Percentiles rank a stretch among this genome's conserved stretches.
These are phyloP conservation scores for Ophiosphaerella herpotricha DNA, from an alignment of 2,329 filamentous ascomycete genomes.

Conservation along the genomic window DNA sequence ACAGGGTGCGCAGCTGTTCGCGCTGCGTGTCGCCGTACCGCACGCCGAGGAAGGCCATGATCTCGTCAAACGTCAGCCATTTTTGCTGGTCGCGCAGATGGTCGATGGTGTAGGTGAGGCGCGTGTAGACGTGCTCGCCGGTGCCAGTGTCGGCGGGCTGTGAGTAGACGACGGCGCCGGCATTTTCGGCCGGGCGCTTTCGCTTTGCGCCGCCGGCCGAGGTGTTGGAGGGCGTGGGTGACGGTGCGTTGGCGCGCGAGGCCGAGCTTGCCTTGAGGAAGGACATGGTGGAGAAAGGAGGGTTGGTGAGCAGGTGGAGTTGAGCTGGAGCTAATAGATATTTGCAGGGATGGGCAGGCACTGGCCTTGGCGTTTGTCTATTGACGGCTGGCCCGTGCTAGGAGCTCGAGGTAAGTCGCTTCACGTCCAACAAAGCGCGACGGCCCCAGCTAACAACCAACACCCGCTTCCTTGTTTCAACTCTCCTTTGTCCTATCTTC, in stretches of 20 bases:
- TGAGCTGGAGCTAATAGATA: background rate
- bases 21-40: conserved; percentile 63
- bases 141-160: conserved; percentile 77
- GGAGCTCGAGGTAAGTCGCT: conserved; percentile 2
- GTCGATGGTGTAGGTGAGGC: conserved; percentile 84
- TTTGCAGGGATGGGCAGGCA: conserved; percentile 6
- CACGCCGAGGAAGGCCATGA: conserved; percentile 80
- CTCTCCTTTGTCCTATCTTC: conserved; percentile 32
- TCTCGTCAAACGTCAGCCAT: conserved; percentile 72
- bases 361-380: too few relatives aligned
- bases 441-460: conserved; percentile 5
- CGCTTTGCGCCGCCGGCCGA: conserved; percentile 52
- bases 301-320: conserved; percentile 5
- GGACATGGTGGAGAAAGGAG: conserved; percentile 33
- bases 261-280: conserved; percentile 38
- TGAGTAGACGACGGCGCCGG: conserved; percentile 65
- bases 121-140: conserved; percentile 80
- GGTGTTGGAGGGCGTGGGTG: conserved; percentile 58
- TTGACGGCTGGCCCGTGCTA: background rate
- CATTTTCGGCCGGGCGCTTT: conserved; percentile 60
- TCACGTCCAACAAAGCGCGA: conserved; percentile 24
- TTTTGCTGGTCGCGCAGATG: conserved; percentile 61
- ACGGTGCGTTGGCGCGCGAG: conserved; percentile 58
- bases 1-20: conserved; percentile 65
- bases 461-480: conserved; percentile 24